These are phyloP conservation scores for Calonectria naviculata DNA, from an alignment of 2,329 filamentous ascomycete species.

Conservation along the genomic window DNA sequence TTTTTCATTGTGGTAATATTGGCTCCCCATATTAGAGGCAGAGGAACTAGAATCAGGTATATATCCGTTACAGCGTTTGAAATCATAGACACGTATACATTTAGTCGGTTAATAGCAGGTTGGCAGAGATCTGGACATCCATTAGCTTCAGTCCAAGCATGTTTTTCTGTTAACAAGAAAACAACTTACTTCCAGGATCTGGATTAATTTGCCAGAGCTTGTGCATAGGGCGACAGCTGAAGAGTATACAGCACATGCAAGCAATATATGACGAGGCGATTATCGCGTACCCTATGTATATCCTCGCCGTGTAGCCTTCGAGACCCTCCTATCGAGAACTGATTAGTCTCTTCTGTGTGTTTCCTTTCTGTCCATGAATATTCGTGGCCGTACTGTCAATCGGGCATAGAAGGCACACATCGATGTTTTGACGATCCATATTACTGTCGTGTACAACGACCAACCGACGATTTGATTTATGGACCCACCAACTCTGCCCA, in stretches of 20 bases:
- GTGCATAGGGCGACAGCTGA: conserved; percentile 3
- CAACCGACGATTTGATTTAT: conserved; percentile 7
- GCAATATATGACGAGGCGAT: neutral
- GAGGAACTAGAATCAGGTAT: neutral
- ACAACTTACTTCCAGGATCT: conserved; percentile 10
- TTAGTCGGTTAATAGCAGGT: conserved; percentile 1
- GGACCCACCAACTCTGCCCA: conserved; percentile 14
- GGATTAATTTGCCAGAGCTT: conserved; percentile 16
- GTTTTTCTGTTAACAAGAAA: neutral
- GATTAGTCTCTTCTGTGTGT: neutral
- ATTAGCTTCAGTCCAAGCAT: neutral
- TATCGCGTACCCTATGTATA: neutral
- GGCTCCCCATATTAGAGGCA: neutral
- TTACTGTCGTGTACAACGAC: neutral
- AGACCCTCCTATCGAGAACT: neutral
- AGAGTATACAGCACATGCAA: neutral
- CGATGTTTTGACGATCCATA: conserved; percentile 15
- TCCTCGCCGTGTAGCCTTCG: neutral
- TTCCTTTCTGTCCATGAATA: neutral
- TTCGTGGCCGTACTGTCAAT: neutral
- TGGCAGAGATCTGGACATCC: neutral
- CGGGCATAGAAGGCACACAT: conserved; percentile 12
- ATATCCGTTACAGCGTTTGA: neutral
- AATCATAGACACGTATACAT: neutral
- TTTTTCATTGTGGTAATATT: neutral